Base-by-base conservation (phyloP, 805 yeast species). In the Spathaspora sp. region DNA sequence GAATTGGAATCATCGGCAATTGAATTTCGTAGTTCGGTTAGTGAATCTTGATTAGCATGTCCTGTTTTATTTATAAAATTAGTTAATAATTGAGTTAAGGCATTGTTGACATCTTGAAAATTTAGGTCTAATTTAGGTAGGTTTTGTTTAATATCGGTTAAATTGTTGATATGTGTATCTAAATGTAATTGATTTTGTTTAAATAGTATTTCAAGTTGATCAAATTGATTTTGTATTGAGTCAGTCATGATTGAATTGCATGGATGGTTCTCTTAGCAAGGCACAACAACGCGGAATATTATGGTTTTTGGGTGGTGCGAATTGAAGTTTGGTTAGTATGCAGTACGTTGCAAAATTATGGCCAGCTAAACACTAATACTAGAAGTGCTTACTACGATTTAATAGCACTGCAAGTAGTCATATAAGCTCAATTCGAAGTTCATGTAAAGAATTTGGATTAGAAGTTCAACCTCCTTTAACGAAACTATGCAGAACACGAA, bases 131-230 rank as follows among this genome's bases (percentile, higher is more conserved):
- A 44, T 32, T 23, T 11, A 2, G 45, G 11, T 3, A 44, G 17
- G 26, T 40, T 20, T 44, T 19, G 14, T n/a, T 38, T 45, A 19
- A 46, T 28, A 10, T 40, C 11, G 14, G 19, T 28, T 47, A 58
- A 53, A 35, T 48, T 47, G 14, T 18, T 39, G 16, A 46, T 40
- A 32, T 53, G 50, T 12, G 52, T 31, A 17, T 55, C 53, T 6
- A 57, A 46, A 20, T 52, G 42, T 28, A 14, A 31, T 28, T 51
- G 53, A 38, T 51, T 54, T 20, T 55, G 53, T 18, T 42, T 26
- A 10, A 57, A 47, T n/a, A 57, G 43, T 32, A 26, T 45, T 39
- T 49, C 49, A 35, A 58, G 49, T 45, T 57, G 56, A 8, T 51
- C 38, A 18, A 58, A 42, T 32, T 57, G 57, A 8, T 42, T 28